Evolutionary conservation across 2,329 filamentous ascomycete genomes (phyloP).

Genomic region (Gremmenia infestans): DNA sequence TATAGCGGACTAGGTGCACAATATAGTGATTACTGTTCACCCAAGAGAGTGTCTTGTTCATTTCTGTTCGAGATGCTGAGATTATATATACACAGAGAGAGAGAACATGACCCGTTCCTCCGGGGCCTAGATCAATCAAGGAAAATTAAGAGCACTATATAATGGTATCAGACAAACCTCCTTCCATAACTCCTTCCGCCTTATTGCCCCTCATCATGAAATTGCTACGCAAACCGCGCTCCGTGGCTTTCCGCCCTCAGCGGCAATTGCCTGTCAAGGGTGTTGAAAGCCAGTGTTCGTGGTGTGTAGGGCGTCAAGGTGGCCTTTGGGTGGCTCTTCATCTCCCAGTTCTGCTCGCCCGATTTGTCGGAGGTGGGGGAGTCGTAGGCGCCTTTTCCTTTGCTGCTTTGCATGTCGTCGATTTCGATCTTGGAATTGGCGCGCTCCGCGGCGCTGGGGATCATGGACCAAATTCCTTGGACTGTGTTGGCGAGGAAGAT

Average conservation of each 20-base stretch:
- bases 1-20: background rate
- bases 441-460: conserved; percentile 36
- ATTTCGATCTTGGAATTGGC: conserved; percentile 50
- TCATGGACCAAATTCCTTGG: conserved; percentile 51
- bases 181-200: background rate
- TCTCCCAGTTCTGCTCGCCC: conserved; percentile 50
- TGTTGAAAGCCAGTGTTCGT: conserved; percentile 62
- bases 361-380: conserved; percentile 35
- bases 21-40: background rate
- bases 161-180: background rate
- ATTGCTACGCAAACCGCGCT: conserved; percentile 4
- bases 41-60: background rate
- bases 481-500: conserved; percentile 56
- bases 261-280: conserved; percentile 54
- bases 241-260: conserved; percentile 25
- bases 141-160: conserved; percentile 2
- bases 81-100: conserved; percentile 1
- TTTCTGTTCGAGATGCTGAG: background rate
- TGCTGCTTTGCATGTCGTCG: conserved; percentile 36
- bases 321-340: conserved; percentile 44
- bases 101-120: background rate
- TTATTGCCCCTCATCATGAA: background rate
- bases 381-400: conserved; percentile 19
- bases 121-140: background rate
- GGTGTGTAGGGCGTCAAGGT: conserved; percentile 54